A percentile compares a stretch with the other conserved stretches of the same genome.
These are phyloP conservation scores for Backusella sp. DNA, from an alignment of 192 early-diverging fungal species.

Conservation along the genomic window DNA sequence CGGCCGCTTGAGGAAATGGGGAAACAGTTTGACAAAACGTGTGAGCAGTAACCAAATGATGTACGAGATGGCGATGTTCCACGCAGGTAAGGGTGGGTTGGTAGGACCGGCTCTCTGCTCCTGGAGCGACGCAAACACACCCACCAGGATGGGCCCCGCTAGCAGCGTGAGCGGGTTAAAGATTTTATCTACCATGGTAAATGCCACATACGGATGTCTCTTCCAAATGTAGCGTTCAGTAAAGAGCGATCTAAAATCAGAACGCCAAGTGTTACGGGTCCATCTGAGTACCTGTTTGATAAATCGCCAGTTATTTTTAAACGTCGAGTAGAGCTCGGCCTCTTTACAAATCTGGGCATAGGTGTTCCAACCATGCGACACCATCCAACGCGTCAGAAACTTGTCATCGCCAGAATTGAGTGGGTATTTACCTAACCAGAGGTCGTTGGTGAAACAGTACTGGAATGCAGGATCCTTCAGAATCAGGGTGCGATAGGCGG, in stretches of 20 bases:
- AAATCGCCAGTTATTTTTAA: conserved; percentile 75
- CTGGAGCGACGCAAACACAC: conserved; percentile 46
- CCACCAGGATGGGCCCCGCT: conserved; percentile 61
- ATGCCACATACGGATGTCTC: conserved; percentile 67
- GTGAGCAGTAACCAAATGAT: conserved; percentile 65
- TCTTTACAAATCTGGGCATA: conserved; percentile 65
- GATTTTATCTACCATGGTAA: conserved; percentile 73
- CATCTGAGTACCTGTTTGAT: conserved; percentile 67
- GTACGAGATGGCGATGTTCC: conserved; percentile 60
- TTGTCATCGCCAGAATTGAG: conserved; percentile 75
- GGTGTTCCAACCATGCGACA: conserved; percentile 65
- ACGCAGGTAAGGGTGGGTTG: conserved; percentile 43
- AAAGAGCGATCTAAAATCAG: conserved; percentile 62
- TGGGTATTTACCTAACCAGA: conserved; percentile 68
- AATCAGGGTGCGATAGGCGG: conserved; percentile 65
- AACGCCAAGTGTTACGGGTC: conserved; percentile 75
- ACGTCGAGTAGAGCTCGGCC: conserved; percentile 65
- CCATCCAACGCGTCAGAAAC: conserved; percentile 72
- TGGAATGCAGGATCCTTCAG: conserved; percentile 70
- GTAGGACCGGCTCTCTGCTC: conserved; percentile 22
- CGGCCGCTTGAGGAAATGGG: conserved; percentile 62
- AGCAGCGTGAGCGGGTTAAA: conserved; percentile 71
- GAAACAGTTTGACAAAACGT: conserved; percentile 61
- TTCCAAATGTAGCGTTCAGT: conserved; percentile 60
- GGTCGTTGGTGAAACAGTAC: conserved; percentile 66